A percentile compares a stretch with the other conserved stretches of the same genome.
These are phyloP conservation scores for Paragyromitra xinjiangensis DNA, from an alignment of 495 filamentous ascomycete genomes.

Conservation along the genomic window DNA sequence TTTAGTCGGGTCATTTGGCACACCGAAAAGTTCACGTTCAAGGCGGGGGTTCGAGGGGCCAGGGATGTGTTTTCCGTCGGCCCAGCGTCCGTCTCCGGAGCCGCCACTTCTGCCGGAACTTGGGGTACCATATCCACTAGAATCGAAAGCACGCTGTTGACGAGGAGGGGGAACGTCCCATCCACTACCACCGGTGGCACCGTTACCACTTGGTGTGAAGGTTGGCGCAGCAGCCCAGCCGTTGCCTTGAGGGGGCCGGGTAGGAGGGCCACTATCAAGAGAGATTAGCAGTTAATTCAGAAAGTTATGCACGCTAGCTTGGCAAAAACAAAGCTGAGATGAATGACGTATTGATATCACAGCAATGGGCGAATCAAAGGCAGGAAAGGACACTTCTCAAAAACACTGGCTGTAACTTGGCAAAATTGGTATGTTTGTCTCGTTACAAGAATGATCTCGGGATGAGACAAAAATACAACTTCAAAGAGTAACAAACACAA, in stretches of 20 bases:
- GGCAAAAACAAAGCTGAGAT: constrained; percentile 16
- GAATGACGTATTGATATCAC: constrained; percentile 43
- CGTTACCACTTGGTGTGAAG: constrained; percentile 68
- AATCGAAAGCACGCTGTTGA: constrained; percentile 51
- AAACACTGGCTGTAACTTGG: constrained; percentile 30
- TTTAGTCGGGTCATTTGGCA: constrained; percentile 90
- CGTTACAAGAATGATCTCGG: constrained; percentile 44
- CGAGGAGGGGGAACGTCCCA: constrained; percentile 56
- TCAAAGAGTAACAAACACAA: constrained; percentile 31
- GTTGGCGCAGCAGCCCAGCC: constrained; percentile 75
- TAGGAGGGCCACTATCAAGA: constrained; percentile 71
- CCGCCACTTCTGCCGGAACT: constrained; percentile 43
- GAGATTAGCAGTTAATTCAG: constrained; percentile 36
- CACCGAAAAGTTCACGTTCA: constrained; percentile 95
- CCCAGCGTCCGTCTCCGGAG: constrained; percentile 93
- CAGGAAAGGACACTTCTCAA: constrained; percentile 30
- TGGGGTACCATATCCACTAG: constrained; percentile 52
- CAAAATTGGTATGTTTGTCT: constrained; percentile 44
- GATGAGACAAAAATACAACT: constrained; percentile 40
- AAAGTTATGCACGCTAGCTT: constrained; percentile 14
- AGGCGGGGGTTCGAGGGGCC: constrained; percentile 85
- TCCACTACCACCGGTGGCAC: constrained; percentile 47
- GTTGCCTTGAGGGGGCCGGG: constrained; percentile 56
- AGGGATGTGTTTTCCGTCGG: constrained; percentile 93
- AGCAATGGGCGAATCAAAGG: constrained; percentile 13